phyloP scores from a whole-genome alignment of 2,329 filamentous ascomycete species.

The Dothideomycetes sp. region DNA sequence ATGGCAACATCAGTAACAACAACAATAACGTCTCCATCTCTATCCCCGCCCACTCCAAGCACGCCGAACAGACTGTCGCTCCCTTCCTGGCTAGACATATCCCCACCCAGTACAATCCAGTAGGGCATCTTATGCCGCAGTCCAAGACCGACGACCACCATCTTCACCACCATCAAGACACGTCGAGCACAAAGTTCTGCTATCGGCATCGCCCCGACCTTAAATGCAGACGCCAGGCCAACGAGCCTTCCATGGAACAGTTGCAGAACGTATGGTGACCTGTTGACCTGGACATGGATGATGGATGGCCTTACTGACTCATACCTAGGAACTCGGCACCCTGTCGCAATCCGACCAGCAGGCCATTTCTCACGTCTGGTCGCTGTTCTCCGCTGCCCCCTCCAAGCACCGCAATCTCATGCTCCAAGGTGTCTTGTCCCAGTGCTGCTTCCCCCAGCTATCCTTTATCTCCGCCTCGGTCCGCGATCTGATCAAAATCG shows the following conservation, averaged over 20 bases:
- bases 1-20: conserved; percentile 12
- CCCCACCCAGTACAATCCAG: conserved; percentile 74
- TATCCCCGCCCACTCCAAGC: conserved; percentile 43
- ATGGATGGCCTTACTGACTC: no score
- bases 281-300: no score
- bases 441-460: conserved; percentile 95
- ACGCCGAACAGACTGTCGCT: conserved; percentile 68
- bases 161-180: conserved; percentile 7
- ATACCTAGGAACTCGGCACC: conserved; percentile 62
- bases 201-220: conserved; percentile 91
- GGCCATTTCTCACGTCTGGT: conserved; percentile 96
- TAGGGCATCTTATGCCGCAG: conserved; percentile 40
- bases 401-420: conserved; percentile 91
- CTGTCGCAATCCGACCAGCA: conserved; percentile 81
- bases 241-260: conserved; percentile 93
- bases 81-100: conserved; percentile 90
- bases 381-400: conserved; percentile 89
- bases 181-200: conserved; percentile 67
- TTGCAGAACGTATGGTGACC: conserved; percentile 62
- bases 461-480: conserved; percentile 87
- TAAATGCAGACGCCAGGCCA: conserved; percentile 84
- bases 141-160: conserved; percentile 23
- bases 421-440: conserved; percentile 89
- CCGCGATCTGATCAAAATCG: conserved; percentile 91
- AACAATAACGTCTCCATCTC: conserved; percentile 28